phyloP scores from a whole-genome alignment of 2,329 filamentous ascomycete species.

The Sporothrix euskadiensis region DNA sequence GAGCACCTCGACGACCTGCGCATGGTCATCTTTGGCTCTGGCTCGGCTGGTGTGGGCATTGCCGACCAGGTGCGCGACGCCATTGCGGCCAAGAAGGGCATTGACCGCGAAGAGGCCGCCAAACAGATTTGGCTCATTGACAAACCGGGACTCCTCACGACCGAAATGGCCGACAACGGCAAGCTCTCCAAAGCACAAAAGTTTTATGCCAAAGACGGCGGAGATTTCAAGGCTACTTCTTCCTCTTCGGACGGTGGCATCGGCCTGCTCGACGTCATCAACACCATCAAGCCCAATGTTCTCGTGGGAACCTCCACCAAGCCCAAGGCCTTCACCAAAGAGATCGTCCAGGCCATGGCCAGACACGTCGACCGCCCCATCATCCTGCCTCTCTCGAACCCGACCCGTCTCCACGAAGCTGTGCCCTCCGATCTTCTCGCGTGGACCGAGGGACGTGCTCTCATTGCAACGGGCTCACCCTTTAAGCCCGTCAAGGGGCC shows the following conservation, averaged over 20 bases:
- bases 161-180: constrained; percentile 45
- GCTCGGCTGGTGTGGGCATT: constrained; percentile 80
- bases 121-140: constrained; percentile 84
- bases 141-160: constrained; percentile 73
- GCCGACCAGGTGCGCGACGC: constrained; percentile 82
- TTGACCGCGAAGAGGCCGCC: constrained; percentile 70
- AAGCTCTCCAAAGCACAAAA: constrained; percentile 62
- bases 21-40: constrained; percentile 76
- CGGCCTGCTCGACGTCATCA: constrained; percentile 64
- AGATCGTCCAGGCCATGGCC: constrained; percentile 74
- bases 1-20: constrained; percentile 67
- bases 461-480: constrained; percentile 82
- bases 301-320: constrained; percentile 82
- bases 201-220: constrained; percentile 63
- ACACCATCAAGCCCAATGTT: constrained; percentile 73
- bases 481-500: constrained; percentile 70
- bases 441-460: constrained; percentile 76
- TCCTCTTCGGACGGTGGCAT: neutral
- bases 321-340: constrained; percentile 72
- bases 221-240: constrained; percentile 53
- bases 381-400: constrained; percentile 80
- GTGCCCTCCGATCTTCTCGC: constrained; percentile 71
- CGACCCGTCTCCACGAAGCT: constrained; percentile 80
- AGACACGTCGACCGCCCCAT: constrained; percentile 71
- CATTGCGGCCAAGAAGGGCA: constrained; percentile 66